These are phyloP conservation scores for Aspergillus homomorphus DNA, from an alignment of 495 filamentous ascomycete genomes.

Conservation along the genomic window DNA sequence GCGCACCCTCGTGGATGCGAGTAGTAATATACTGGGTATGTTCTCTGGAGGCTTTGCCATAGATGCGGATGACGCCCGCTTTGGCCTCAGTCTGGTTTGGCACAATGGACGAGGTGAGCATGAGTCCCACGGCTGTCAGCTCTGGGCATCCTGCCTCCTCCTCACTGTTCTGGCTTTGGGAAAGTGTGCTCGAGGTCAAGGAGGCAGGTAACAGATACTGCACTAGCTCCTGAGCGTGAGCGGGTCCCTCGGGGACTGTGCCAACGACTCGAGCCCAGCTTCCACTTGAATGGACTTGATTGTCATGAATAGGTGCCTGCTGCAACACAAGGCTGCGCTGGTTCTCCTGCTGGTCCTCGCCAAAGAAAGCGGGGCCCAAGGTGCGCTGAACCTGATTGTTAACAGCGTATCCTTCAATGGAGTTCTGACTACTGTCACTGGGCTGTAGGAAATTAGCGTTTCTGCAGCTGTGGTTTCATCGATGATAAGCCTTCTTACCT, in stretches of 20 bases:
- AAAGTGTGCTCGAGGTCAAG: slow-evolving; percentile 13
- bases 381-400: slow-evolving; percentile 13
- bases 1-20: slow-evolving; percentile 33
- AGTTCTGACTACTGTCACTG: background rate
- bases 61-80: slow-evolving; percentile 27
- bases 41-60: slow-evolving; percentile 18
- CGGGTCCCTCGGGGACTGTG: slow-evolving; percentile 4
- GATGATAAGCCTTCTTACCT: slow-evolving; percentile 13
- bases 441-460: slow-evolving; percentile 4
- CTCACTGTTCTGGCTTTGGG: slow-evolving; percentile 19
- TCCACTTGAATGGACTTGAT: slow-evolving; percentile 8
- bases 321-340: slow-evolving; percentile 3
- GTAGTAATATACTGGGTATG: slow-evolving; percentile 25
- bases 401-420: background rate
- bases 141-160: slow-evolving; percentile 4
- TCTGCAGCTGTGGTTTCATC: background rate
- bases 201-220: slow-evolving; percentile 22
- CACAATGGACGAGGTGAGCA: slow-evolving; percentile 1
- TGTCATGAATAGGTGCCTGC: slow-evolving; percentile 3
- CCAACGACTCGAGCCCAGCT: slow-evolving; percentile 27
- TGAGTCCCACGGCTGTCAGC: background rate
- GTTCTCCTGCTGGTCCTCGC: slow-evolving; percentile 16
- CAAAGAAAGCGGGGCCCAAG: slow-evolving; percentile 15
- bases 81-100: slow-evolving; percentile 24
- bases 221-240: slow-evolving; percentile 2